These are phyloP conservation scores for Trifolium dubium DNA, from an alignment of 306 rosid species.

Conservation along the genomic window DNA sequence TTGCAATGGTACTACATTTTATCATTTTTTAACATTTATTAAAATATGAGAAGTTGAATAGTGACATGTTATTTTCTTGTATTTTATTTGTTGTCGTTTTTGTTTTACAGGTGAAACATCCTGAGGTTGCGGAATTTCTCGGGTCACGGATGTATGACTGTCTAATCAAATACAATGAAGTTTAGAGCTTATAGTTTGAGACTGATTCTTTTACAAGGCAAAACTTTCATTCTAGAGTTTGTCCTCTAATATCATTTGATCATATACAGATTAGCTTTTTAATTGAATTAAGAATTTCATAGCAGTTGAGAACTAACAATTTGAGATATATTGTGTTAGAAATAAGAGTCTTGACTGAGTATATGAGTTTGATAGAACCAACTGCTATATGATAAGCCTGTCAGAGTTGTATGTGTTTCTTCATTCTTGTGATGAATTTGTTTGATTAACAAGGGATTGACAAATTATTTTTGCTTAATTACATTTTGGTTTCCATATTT, in stretches of 20 bases:
- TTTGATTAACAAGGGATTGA: not conserved
- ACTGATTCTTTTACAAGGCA: slow-evolving; percentile 13
- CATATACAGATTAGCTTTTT: not conserved
- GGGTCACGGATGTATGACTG: slow-evolving; percentile 93
- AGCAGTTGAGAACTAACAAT: not conserved
- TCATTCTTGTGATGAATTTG: not conserved
- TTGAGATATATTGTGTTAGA: not conserved
- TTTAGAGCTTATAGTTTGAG: slow-evolving; percentile 45
- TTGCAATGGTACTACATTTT: slow-evolving; percentile 73
- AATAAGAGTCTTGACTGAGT: not conserved
- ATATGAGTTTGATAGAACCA: not conserved
- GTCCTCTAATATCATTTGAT: not conserved
- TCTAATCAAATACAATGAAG: slow-evolving; percentile 79
- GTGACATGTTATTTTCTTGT: not conserved
- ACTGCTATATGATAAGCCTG: too few relatives aligned
- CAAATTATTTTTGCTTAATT: not conserved
- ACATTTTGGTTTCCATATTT: not conserved
- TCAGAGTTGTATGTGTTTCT: not conserved
- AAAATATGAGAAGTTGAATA: slow-evolving; percentile 1
- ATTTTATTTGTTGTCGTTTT: slow-evolving; percentile 22
- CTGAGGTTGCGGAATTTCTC: slow-evolving; percentile 90
- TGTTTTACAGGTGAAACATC: slow-evolving; percentile 78
- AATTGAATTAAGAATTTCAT: not conserved
- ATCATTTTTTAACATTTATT: not conserved
- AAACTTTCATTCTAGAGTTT: not conserved